Evolutionary conservation across 768 basidiomycete genomes (phyloP), one percentile per base, ranked within the genome.

Genomic region (Phanerodontia chrysosporium): DNA sequence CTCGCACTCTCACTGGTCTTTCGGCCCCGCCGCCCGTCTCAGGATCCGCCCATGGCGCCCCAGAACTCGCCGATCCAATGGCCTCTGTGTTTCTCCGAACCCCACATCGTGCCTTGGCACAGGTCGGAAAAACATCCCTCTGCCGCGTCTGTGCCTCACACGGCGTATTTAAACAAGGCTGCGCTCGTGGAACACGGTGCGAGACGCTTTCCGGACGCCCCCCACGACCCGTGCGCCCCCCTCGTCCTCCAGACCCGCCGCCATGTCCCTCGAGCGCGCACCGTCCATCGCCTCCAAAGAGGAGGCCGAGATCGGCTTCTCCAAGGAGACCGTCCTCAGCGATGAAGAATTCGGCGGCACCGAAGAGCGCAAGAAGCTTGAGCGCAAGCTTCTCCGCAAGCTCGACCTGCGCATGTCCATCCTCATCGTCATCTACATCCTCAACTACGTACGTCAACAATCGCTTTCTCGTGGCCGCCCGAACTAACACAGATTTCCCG

Each of bases 401-500:
- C 66, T 81, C 25, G 78, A 80, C 58, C 30, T 69, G 32, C 70
- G 79, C 44, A 74, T 78, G 69, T 70, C 73, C 22, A 78, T 80
- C 60, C 67, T 80, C 6, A 72, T 80, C 42, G 62, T 78, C 39
- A 72, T 80, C 25, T 80, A 80, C 59, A 76, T 79, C 58, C 69
- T 80, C 57, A 80, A 80, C 69, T 79, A 75, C 58, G 78, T 78
- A 60, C 61, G 77, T 70, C 28, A 35, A 35, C 7, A 25, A 14
- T 13, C 56, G 32, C 5, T 48, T 27, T 0, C 39, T 36, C 45
- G 5, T 45, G 54, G 21, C 16, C 16, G 7, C 30, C 49, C 24
- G 2, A 29, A 27, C 51, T 61, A 29, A 58, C 39, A 18, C 5
- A 51, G 18, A 52, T 21, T 53, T n/a, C 61, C 32, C 13, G 9